Conservation (phyloP, 2,329 filamentous ascomycete species). For the Spiromastix sp. region DNA sequence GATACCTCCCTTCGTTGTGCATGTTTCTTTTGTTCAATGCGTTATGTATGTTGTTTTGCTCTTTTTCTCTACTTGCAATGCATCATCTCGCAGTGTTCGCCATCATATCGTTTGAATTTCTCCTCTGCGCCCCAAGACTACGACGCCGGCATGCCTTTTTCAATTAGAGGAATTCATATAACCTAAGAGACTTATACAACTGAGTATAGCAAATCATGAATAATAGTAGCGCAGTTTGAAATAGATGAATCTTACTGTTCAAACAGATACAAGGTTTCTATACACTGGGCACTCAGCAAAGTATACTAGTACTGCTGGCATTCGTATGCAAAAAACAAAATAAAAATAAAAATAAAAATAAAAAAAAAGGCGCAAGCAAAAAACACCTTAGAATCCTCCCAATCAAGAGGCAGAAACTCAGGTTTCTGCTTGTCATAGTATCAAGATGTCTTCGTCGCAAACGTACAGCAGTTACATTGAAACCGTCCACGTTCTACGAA, state of each 20-base stretch:
- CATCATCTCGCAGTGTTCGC: background rate
- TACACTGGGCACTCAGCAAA: no score
- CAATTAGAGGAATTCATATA: background rate
- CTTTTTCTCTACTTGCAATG: background rate
- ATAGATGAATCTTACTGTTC: no score
- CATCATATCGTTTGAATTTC: background rate
- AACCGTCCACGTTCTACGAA: no score
- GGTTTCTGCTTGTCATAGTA: no score
- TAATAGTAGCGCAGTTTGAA: no score
- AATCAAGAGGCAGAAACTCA: no score
- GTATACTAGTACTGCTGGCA: no score
- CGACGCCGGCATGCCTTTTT: background rate
- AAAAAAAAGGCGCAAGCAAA: background rate
- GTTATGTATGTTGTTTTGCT: background rate
- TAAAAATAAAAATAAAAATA: background rate
- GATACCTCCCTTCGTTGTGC: background rate
- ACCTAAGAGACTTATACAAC: no score
- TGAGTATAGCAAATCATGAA: background rate
- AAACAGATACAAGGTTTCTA: no score
- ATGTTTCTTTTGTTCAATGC: background rate
- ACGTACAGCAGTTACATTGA: no score
- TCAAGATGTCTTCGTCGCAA: no score
- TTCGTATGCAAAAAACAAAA: no score
- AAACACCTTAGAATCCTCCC: background rate
- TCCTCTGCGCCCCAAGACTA: background rate